phyloP scores from a whole-genome alignment of 2,329 filamentous ascomycete species.

The Monascus ruber region DNA sequence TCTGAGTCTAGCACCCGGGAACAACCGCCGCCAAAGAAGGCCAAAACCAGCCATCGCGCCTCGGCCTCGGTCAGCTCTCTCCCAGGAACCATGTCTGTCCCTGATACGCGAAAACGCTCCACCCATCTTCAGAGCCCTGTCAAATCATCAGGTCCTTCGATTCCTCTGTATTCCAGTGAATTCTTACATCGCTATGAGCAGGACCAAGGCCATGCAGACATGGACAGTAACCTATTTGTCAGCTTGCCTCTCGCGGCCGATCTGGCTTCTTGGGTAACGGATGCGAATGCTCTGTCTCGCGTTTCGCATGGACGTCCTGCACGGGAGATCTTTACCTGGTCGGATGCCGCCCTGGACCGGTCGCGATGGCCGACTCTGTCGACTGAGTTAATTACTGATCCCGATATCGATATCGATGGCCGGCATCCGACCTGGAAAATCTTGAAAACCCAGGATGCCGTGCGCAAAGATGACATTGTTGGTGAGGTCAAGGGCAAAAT shows the following conservation, averaged over 20 bases:
- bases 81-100: constrained; percentile 52
- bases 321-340: constrained; percentile 60
- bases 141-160: constrained; percentile 50
- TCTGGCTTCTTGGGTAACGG: constrained; percentile 66
- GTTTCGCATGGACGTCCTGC: constrained; percentile 53
- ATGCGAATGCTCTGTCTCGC: constrained; percentile 55
- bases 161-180: constrained; percentile 59
- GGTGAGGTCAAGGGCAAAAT: constrained; percentile 70
- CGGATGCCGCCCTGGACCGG: constrained; percentile 44
- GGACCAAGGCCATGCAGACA: constrained; percentile 44
- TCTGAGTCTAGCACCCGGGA: constrained; percentile 43
- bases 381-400: constrained; percentile 43
- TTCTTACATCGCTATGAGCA: constrained; percentile 66
- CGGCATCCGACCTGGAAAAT: constrained; percentile 57
- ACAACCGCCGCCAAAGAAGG: constrained; percentile 58
- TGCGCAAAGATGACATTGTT: constrained; percentile 45
- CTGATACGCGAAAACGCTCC: constrained; percentile 50
- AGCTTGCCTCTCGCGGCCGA: constrained; percentile 64
- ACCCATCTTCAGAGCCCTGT: constrained; percentile 62
- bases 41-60: constrained; percentile 69
- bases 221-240: constrained; percentile 64
- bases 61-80: constrained; percentile 66
- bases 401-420: constrained; percentile 39
- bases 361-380: constrained; percentile 42
- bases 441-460: constrained; percentile 40